Conservation (phyloP, 257 asterid genomes). For the Nicotiana paniculata region DNA sequence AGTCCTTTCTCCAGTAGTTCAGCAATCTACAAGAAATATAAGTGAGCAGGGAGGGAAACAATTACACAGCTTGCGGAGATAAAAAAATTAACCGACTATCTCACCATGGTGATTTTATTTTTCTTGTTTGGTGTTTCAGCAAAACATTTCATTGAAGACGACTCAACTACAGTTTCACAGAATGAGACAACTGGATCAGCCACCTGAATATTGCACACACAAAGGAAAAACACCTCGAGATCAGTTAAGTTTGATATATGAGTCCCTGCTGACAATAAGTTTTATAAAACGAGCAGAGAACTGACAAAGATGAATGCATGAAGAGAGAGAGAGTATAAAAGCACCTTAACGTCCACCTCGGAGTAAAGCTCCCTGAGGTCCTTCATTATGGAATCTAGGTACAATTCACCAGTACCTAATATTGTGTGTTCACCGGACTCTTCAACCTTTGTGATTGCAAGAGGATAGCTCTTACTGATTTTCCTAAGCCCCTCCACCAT, state of each 20-base stretch:
- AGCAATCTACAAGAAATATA: slow-evolving; percentile 51
- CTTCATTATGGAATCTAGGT: slow-evolving; percentile 94
- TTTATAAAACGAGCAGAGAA: not conserved
- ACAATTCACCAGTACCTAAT: slow-evolving; percentile 91
- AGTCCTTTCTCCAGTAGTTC: slow-evolving; percentile 98
- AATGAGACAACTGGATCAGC: slow-evolving; percentile 99
- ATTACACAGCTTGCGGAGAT: not conserved
- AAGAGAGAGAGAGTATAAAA: not conserved
- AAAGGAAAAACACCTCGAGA: not conserved
- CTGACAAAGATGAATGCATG: not conserved
- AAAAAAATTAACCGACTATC: slow-evolving; percentile 5
- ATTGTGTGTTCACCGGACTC: slow-evolving; percentile 98
- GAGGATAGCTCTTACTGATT: slow-evolving; percentile 97
- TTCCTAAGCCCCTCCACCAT: slow-evolving; percentile 99
- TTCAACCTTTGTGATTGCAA: slow-evolving; percentile 95
- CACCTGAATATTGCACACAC: slow-evolving; percentile 38
- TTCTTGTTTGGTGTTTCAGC: slow-evolving; percentile 98
- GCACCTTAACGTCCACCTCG: slow-evolving; percentile 98
- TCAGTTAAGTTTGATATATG: not conserved
- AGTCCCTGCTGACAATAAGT: not conserved
- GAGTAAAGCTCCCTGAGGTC: slow-evolving; percentile 97
- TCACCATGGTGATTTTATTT: slow-evolving; percentile 94
- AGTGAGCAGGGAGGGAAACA: not conserved
- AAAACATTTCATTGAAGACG: slow-evolving; percentile 97
- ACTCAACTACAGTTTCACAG: slow-evolving; percentile 95